Percentiles rank a stretch among this genome's conserved stretches.
These are phyloP conservation scores for Penicillium coffeae DNA, from an alignment of 495 filamentous ascomycete genomes.

Conservation along the genomic window DNA sequence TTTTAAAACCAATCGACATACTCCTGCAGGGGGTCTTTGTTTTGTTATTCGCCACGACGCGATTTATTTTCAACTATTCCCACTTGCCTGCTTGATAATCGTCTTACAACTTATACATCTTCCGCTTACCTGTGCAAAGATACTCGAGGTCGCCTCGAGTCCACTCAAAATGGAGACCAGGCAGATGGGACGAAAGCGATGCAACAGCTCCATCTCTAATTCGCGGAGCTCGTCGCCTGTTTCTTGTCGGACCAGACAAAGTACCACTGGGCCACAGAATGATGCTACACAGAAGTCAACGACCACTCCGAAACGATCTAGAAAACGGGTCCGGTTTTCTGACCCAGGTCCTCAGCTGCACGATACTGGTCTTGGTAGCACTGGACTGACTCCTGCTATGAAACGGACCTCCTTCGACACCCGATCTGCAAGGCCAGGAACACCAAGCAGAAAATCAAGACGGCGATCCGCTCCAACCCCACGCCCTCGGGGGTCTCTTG, in stretches of 20 bases:
- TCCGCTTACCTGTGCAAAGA: not conserved
- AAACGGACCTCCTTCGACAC: conserved; percentile 45
- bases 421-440: conserved; percentile 14
- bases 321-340: conserved; percentile 69
- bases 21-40: conserved; percentile 6
- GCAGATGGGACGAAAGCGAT: conserved; percentile 28
- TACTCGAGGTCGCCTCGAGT: not conserved
- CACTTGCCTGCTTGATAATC: not conserved
- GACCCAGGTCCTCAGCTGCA: conserved; percentile 56
- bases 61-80: not conserved
- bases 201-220: conserved; percentile 23
- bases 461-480: conserved; percentile 28
- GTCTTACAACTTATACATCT: not conserved
- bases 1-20: conserved; percentile 12
- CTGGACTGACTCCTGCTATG: conserved; percentile 67
- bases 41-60: conserved; percentile 1
- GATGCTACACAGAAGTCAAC: conserved; percentile 4
- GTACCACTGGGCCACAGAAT: not conserved
- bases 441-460: conserved; percentile 42
- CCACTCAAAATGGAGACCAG: conserved; percentile 26
- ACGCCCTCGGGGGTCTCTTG: conserved; percentile 18
- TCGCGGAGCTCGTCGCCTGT: conserved; percentile 16
- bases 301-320: conserved; percentile 33
- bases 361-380: conserved; percentile 37
- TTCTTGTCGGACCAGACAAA: conserved; percentile 18